Conservation (phyloP, 805 yeast species). For the Schizosaccharomyces osmophilus region DNA sequence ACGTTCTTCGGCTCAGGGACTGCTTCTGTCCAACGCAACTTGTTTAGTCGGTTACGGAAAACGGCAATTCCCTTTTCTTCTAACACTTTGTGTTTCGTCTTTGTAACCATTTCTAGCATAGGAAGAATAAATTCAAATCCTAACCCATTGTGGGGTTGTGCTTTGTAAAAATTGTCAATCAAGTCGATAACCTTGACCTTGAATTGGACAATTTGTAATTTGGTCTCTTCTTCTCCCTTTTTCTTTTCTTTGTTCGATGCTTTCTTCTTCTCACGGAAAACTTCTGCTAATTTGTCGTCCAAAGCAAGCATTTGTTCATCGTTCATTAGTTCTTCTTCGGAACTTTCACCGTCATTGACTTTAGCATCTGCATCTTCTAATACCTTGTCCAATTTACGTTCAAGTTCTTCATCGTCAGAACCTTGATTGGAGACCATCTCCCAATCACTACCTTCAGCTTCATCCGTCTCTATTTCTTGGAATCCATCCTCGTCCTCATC, state of each 20-base stretch:
- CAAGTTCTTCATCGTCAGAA: conserved; percentile 8
- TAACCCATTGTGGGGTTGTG: conserved; percentile 18
- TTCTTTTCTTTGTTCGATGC: conserved; percentile 37
- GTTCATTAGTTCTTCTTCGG: conserved; percentile 62
- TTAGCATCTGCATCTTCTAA: conserved; percentile 1
- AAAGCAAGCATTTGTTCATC: conserved; percentile 92
- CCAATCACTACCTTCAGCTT: conserved; percentile 5
- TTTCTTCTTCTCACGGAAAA: conserved; percentile 58
- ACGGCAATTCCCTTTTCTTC: not conserved
- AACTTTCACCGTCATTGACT: not conserved
- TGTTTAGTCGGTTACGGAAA: not conserved
- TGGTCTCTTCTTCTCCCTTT: conserved; percentile 51
- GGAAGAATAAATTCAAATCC: conserved; percentile 27
- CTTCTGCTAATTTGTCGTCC: conserved; percentile 58
- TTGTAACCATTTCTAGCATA: conserved; percentile 31
- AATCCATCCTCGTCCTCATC: conserved; percentile 9
- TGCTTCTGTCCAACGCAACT: not conserved
- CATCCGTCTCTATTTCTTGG: conserved; percentile 8
- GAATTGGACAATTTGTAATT: conserved; percentile 52
- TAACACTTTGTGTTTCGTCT: conserved; percentile 22
- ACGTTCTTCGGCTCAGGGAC: not conserved
- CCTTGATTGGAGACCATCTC: not conserved
- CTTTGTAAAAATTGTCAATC: conserved; percentile 34
- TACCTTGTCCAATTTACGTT: conserved; percentile 4
- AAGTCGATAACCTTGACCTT: conserved; percentile 60